Evolutionary conservation across 352 stramenopile species (phyloP).

Genomic region (Plasmopara muralis): DNA sequence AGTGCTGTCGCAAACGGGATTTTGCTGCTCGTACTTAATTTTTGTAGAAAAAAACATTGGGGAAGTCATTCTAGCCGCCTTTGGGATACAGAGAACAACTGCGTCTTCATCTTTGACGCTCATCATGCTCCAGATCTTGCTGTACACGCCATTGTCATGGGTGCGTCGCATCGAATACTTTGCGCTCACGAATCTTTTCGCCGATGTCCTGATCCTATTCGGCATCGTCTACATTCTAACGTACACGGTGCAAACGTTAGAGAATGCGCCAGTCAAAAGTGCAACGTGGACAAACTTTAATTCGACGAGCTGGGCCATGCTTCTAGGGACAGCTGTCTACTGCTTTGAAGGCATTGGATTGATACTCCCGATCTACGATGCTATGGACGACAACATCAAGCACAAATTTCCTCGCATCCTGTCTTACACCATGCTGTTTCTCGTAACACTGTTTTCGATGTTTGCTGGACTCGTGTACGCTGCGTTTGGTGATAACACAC

Average conservation of each 20-base stretch:
- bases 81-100: constrained; percentile 35
- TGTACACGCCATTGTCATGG: constrained; percentile 66
- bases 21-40: constrained; percentile 73
- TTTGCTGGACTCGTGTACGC: constrained; percentile 54
- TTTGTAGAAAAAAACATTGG: constrained; percentile 69
- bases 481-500: constrained; percentile 41
- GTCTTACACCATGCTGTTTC: constrained; percentile 39
- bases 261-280: constrained; percentile 19
- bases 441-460: constrained; percentile 46
- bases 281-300: constrained; percentile 63
- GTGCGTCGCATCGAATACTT: constrained; percentile 74
- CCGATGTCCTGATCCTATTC: constrained; percentile 52
- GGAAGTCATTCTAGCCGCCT: constrained; percentile 47
- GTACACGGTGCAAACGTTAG: constrained; percentile 42
- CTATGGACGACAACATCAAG: constrained; percentile 45
- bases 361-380: constrained; percentile 63
- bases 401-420: constrained; percentile 58
- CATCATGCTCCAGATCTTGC: constrained; percentile 53
- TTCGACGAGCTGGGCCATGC: constrained; percentile 48
- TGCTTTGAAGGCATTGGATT: constrained; percentile 71
- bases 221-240: constrained; percentile 52
- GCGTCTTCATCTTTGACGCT: constrained; percentile 47
- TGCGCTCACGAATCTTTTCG: constrained; percentile 58
- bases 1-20: constrained; percentile 59
- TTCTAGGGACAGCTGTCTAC: constrained; percentile 59